Conservation (phyloP, 108 stramenopile species). For the Cyclotella choctawhatcheeana region DNA sequence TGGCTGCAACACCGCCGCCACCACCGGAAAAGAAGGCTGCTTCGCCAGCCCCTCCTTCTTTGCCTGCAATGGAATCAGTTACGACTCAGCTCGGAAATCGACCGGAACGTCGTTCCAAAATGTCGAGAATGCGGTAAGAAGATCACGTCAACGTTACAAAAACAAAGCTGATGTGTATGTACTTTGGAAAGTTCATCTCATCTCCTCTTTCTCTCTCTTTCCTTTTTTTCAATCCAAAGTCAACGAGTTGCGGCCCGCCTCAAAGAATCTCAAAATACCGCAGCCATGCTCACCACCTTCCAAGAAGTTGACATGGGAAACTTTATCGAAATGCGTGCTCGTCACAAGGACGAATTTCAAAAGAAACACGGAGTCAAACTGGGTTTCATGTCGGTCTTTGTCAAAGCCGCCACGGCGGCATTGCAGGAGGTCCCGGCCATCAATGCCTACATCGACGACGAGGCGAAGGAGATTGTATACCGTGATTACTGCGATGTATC, state of each 20-base stretch:
- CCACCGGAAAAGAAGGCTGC: constrained; percentile 49
- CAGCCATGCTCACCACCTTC: constrained; percentile 99
- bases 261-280: constrained; percentile 98
- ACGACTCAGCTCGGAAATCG: constrained; percentile 70
- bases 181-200: too few species aligned
- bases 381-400: constrained; percentile 99
- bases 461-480: constrained; percentile 97
- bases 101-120: constrained; percentile 97
- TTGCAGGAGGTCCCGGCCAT: constrained; percentile 96
- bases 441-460: constrained; percentile 99
- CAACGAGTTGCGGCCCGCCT: constrained; percentile 96
- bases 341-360: constrained; percentile 95
- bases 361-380: constrained; percentile 98
- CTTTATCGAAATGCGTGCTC: constrained; percentile 95
- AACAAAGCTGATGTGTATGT: neutral
- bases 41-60: constrained; percentile 50
- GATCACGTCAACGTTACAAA: neutral
- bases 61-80: constrained; percentile 57
- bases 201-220: too few species aligned
- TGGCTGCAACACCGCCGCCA: constrained; percentile 40
- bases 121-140: constrained; percentile 96
- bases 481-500: constrained; percentile 97
- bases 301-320: constrained; percentile 99
- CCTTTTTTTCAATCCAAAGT: too few species aligned
- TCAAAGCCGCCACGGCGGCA: constrained; percentile 94